Conservation (phyloP, 73 alveolate genomes). For the Effrenium voratum region DNA sequence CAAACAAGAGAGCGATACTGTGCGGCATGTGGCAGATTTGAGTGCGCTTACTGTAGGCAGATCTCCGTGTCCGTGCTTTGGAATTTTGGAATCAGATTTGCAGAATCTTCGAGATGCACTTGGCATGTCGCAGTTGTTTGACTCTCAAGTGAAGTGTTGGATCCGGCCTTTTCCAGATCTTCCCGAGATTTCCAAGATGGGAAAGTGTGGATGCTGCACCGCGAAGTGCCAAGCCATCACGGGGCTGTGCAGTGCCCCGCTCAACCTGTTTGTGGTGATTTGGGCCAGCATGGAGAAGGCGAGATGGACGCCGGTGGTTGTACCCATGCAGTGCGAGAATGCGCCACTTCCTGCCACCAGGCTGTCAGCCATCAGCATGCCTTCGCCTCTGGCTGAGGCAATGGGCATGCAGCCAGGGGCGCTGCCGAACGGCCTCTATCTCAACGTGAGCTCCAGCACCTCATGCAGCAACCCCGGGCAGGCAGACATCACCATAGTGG, state of each 20-base stretch:
- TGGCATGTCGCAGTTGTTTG: too few species aligned
- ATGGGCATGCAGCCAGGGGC: not conserved
- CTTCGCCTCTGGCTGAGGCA: not conserved
- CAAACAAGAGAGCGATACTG: too few species aligned
- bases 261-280: not conserved
- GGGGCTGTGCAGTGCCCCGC: not conserved
- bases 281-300: not conserved
- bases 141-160: too few species aligned
- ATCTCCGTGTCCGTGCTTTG: too few species aligned
- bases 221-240: not conserved
- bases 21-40: too few species aligned
- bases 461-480: conserved; percentile 1
- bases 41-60: too few species aligned
- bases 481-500: not conserved
- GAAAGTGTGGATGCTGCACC: not conserved
- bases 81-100: too few species aligned
- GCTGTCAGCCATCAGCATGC: conserved; percentile 10
- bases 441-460: not conserved
- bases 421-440: not conserved
- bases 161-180: too few species aligned
- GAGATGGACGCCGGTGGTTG: not conserved
- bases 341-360: not conserved
- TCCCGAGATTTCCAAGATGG: too few species aligned
- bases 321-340: not conserved
- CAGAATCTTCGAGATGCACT: too few species aligned